Evolutionary conservation across 2,329 filamentous ascomycete genomes (phyloP), one percentile per base, ranked within the genome.

Genomic region (Diaporthe citriasiana): DNA sequence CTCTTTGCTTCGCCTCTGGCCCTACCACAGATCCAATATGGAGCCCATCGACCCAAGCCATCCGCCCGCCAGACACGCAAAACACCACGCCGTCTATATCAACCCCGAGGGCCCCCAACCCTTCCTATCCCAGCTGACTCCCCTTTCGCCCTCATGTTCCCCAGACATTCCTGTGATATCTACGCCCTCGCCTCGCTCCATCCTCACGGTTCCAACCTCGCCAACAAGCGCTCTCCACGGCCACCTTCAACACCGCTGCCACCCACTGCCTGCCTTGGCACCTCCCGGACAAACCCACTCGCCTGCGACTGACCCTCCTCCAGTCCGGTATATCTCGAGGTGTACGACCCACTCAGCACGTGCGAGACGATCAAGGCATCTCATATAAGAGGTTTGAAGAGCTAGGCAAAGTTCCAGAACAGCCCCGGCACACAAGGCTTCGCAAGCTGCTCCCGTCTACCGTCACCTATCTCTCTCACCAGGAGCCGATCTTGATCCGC

Each of bases 61-160:
- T 59, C 69, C 45, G 50, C 50, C 66, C 38, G 35, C 73, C 70
- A 68, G 69, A 72, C 73, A 72, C 51, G 65, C 53, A 74, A 74
- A 74, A 74, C 73, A 74, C 73, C 73, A 72, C 73, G 69, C 59
- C 57, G 60, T 72, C 69, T 74, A 74, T 74, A 74, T 72, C 73
- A 72, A 47, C 65, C 69, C 73, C 53, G 57, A 72, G 73, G 69
- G 69, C 73, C 73, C 73, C 69, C 71, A 74, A 59, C 51, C 60
- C 69, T 60, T 70, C 53, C 45, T 56, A 72, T 63, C 57, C 70
- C 42, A 59, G 60, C 60, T 71, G 57, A 72, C 70, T 71, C 63
- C 53, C 60, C 65, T 35, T 65, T 59, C 68, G 40, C 27, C 57
- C 55, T 63, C 72, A 73, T 73, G 50, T 38, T 71, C 65, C 55